Evolutionary conservation across 768 basidiomycete species (phyloP), one percentile per base, ranked within the genome.

Genomic region (Pleurotus platypus): DNA sequence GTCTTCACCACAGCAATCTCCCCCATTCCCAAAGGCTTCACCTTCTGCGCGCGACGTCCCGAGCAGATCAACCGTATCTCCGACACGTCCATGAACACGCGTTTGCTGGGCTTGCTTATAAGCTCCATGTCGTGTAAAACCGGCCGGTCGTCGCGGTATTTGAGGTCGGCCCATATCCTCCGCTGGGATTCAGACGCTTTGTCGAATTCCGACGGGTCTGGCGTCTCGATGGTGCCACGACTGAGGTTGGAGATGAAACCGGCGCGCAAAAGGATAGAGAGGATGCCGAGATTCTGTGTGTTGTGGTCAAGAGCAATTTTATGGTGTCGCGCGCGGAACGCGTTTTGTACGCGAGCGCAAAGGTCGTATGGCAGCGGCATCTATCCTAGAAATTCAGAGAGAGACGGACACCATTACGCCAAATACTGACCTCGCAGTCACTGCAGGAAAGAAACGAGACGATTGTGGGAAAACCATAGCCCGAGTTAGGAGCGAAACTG

Each of bases 131-230:
- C 66, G 53, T 74, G 77, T 59, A 99, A 77, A 18, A 98, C 92
- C 4, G 94, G 92, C 27, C 83, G 77, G 69, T 97, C 92, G 63
- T 92, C 86, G 49, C 96, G 83, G 75, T 96, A 95, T 74, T 99
- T 99, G 62, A 98, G 84, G 50, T 87, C 85, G 1, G 92, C 92
- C 94, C 96, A 97, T 71, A 98, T 90, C 38, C 94, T 84, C 30
- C 81, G 80, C 57, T 93, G 80, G 1, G 85, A 79, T 27, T 87
- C 83, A 59, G 78, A 74, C 9, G 79, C 86, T 1, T 66, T 60
- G 56, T 75, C 64, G 68, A 94, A 98, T 11, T 76, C 76, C 3
- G 65, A 60, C 0, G 94, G 94, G 15, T 81, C 81, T 1, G 94
- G 85, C 0, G 75, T 73, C 5, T 77, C 71, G 58, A 82, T 70